Base-by-base conservation (phyloP, 495 filamentous ascomycete genomes). In the Trichoderma gamsii region DNA sequence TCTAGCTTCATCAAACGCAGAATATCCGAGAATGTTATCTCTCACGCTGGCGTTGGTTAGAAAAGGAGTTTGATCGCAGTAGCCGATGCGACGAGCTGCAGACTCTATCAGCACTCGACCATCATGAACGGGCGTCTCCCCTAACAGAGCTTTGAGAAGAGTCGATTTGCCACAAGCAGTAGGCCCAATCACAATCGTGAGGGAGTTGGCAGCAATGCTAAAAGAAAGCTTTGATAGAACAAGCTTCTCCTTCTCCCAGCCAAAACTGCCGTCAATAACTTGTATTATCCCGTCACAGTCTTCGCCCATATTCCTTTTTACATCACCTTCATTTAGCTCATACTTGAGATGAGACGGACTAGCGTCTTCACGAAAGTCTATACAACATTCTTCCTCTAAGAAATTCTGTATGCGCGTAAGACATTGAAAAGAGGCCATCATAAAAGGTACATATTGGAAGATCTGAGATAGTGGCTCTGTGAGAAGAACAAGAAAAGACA, bases 141-240 rank as follows among this genome's bases (percentile, higher is more conserved):
- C 85, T 0, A 88, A 78, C 16, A 90, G 68, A 8, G 81, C 81
- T 63, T 84, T 84, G 25, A 90, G 73, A 12, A 90, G 69, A 4
- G 84, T 86, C 2, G 84, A 82, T 69, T 89, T 89, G 11, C 88
- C 88, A 63, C 80, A 85, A 6, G 85, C 86, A 11, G 86, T 83
- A 3, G 87, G 84, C 15, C 87, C 87, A 61, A 88, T 75, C 16
- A 89, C 70, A 70, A 87, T 81, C 4, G 79, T 84, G 3, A 84
- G 29, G 12, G 23, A 35, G 8, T 13, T 13, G 12, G 23, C 29
- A 21, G 56, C 13, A 35, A 63, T 63, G 21, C 12, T 23, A 15
- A 63, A 13, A 63, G 23, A 13, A 35, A 63, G 13, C 2, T 63
- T 35, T 25, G 23, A 27, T 21, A 63, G n/a, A 35, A 35, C n/a